phyloP scores from a whole-genome alignment of 2,329 filamentous ascomycete species.

The Myriosclerotinia duriaeana region DNA sequence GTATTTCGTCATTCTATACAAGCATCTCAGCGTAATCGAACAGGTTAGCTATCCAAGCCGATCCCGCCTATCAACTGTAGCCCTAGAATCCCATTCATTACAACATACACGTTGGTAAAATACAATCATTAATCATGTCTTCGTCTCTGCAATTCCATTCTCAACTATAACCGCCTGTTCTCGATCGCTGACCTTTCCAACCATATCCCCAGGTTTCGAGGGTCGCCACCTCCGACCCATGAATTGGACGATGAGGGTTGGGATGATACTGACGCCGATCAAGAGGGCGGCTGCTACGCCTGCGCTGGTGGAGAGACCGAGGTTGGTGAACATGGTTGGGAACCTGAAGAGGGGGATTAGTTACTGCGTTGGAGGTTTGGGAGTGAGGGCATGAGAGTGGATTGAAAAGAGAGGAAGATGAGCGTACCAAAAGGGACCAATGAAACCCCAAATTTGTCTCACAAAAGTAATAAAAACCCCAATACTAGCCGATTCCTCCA shows the following conservation, averaged over 20 bases:
- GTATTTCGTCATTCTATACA: no score
- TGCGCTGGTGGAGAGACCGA: conserved; percentile 41
- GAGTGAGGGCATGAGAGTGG: neutral
- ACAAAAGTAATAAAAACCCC: conserved; percentile 60
- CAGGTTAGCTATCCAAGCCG: no score
- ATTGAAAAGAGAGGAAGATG: no score
- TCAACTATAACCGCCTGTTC: neutral
- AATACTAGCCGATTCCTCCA: conserved; percentile 52
- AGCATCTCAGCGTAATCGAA: no score
- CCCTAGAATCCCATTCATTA: no score
- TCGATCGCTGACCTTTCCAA: neutral
- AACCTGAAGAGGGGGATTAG: conserved; percentile 36
- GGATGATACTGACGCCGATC: conserved; percentile 39
- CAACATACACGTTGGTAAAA: neutral
- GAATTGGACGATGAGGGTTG: conserved; percentile 40
- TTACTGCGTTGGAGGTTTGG: neutral
- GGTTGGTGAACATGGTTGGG: conserved; percentile 43
- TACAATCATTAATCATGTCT: conserved; percentile 7
- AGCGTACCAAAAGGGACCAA: conserved; percentile 25
- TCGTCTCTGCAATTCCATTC: neutral
- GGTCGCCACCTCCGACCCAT: conserved; percentile 26
- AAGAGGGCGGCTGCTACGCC: conserved; percentile 44
- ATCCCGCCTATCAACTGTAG: no score
- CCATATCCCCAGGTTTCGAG: neutral
- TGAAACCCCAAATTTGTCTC: conserved; percentile 53